phyloP scores from a whole-genome alignment of 805 yeast genomes.

The Pichia nanzhaoensis region DNA sequence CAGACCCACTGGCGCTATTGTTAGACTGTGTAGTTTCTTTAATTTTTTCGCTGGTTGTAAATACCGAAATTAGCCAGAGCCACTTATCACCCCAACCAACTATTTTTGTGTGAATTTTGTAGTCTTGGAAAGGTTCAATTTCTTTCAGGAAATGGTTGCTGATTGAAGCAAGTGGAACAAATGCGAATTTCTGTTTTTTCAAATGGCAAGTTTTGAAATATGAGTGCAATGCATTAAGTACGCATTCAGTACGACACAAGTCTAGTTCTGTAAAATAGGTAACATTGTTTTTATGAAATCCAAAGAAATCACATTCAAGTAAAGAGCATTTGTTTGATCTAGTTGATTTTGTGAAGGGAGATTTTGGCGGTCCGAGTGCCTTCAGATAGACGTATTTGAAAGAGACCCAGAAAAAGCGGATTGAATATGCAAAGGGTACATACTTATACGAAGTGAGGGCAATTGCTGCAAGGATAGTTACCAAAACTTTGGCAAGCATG shows the following conservation, averaged over 20 bases:
- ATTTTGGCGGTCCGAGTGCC: conserved; percentile 15
- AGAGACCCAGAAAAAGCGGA: conserved; percentile 52
- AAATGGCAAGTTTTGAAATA: conserved; percentile 21
- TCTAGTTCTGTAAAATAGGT: conserved; percentile 82
- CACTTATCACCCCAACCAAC: conserved; percentile 86
- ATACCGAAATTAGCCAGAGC: conserved; percentile 65
- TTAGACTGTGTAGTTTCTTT: too few species aligned
- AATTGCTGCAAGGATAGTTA: conserved; percentile 3
- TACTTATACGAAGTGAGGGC: conserved; percentile 45
- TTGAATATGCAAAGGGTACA: conserved; percentile 58
- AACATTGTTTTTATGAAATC: conserved; percentile 76
- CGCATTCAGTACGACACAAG: conserved; percentile 60
- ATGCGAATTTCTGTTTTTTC: conserved; percentile 39
- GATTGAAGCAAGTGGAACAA: conserved; percentile 72
- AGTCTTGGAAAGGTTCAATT: conserved; percentile 58
- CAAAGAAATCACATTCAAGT: conserved; percentile 76
- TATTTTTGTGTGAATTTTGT: conserved; percentile 49
- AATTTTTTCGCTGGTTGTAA: conserved; percentile 34
- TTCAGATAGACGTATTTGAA: conserved; percentile 37
- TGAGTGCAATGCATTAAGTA: conserved; percentile 44
- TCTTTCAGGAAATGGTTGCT: conserved; percentile 64
- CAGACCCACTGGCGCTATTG: too few species aligned
- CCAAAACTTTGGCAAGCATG: background rate
- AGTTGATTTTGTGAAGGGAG: conserved; percentile 9
- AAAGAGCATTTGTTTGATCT: conserved; percentile 44